phyloP scores from a whole-genome alignment of 176 grass and related monocot species.

The Thalia dealbata region DNA sequence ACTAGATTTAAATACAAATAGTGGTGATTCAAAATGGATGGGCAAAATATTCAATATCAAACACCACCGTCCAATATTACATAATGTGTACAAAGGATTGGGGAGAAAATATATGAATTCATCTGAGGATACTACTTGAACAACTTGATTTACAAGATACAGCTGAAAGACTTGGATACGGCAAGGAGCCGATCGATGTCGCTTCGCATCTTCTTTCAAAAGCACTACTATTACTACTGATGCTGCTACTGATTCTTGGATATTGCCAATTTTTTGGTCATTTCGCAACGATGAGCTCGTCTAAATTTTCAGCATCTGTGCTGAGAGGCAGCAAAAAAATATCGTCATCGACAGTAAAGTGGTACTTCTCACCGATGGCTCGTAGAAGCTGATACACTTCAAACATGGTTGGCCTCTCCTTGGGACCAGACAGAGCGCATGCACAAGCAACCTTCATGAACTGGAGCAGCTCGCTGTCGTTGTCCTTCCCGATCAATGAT shows the following conservation, averaged over 20 bases:
- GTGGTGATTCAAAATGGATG: neutral
- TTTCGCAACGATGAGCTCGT: slow-evolving; percentile 79
- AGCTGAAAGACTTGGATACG: no score
- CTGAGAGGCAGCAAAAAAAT: slow-evolving; percentile 33
- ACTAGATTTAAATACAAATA: neutral
- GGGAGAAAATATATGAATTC: neutral
- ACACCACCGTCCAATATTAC: neutral
- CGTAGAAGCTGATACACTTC: slow-evolving; percentile 86
- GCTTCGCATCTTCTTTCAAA: neutral
- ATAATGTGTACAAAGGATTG: neutral
- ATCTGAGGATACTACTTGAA: neutral
- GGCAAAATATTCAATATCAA: neutral
- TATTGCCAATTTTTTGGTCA: slow-evolving; percentile 13
- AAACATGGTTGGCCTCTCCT: slow-evolving; percentile 81
- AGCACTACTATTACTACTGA: neutral
- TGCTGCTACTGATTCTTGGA: neutral
- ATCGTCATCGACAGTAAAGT: slow-evolving; percentile 73
- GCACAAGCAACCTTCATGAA: slow-evolving; percentile 74
- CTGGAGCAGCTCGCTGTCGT: slow-evolving; percentile 72
- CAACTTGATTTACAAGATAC: neutral
- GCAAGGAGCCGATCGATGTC: neutral
- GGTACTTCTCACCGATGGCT: slow-evolving; percentile 73
- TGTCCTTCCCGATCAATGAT: slow-evolving; percentile 71
- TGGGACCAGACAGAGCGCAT: slow-evolving; percentile 59
- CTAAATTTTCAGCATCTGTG: slow-evolving; percentile 26